Evolutionary conservation across 768 basidiomycete genomes (phyloP), one percentile per base, ranked within the genome.

Genomic region (Terana coerulea): DNA sequence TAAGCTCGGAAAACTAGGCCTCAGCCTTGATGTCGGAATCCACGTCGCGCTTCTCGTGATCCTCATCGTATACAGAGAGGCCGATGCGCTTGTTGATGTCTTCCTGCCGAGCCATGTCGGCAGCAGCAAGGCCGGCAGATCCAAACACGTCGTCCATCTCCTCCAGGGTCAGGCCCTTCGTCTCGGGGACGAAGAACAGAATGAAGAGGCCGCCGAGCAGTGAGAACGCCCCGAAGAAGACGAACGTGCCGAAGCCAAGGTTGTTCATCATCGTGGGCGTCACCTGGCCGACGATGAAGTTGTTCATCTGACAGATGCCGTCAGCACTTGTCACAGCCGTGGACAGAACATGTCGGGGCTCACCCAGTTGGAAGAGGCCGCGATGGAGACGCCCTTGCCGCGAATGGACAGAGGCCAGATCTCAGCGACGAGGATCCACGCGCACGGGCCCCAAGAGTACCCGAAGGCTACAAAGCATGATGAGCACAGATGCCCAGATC

Each of bases 111-210:
- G 67, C 66, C 55, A 74, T 70, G 63, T 91, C 88, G 15, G 79
- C 77, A 10, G 70, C 71, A 1, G 77, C 81, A 39, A 84, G 67
- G 30, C 79, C 79, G 41, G 68, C 70, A 47, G 78, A 79, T 28
- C 84, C 83, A 64, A 91, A 91, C 17, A 86, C 78, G 25, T 79
- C 78, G 65, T 91, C 88, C 80, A 90, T 86, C 65, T 91, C 86
- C 62, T 91, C 88, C 40, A 90, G 72, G 2, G 80, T 78, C 3
- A 86, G 72, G 28, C 80, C 83, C 68, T 87, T 87, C 14, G 84
- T 86, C 69, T 86, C 83, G n/a, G 84, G 84, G 1, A 83, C 84
- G 37, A 83, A 75, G 69, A 84, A 77, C 58, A 80, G 59, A 59
- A 90, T 70, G 66, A 88, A 86, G 15, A 85, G 50, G 17, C 81